A percentile compares a stretch with the other conserved stretches of the same genome.
Conservation (phyloP, 306 rosid genomes). For the Argentina anserina region DNA sequence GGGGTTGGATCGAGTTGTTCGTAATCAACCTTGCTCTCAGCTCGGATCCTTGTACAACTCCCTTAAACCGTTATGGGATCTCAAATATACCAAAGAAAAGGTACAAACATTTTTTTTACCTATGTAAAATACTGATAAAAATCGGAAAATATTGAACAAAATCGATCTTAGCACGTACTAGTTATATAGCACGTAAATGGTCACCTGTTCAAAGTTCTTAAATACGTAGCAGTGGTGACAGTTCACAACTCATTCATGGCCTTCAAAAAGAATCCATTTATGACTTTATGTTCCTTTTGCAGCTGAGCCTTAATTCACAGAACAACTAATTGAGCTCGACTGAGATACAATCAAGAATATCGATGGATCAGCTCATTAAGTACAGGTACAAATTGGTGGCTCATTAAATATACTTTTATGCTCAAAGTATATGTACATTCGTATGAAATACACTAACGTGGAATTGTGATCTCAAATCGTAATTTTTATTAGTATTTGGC, state of each 20-base stretch:
- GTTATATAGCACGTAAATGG: not conserved
- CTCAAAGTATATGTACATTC: not conserved
- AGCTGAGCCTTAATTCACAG: not conserved
- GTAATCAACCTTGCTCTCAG: no score
- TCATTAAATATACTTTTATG: not conserved
- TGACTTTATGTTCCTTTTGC: not conserved
- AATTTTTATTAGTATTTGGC: no score
- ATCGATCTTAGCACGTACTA: not conserved
- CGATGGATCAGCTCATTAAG: not conserved
- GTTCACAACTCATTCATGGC: not conserved
- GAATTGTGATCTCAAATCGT: no score
- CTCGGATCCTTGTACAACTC: no score
- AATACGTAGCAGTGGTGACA: not conserved
- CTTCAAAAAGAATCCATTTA: not conserved
- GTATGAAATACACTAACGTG: no score
- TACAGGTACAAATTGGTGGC: not conserved
- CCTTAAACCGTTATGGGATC: no score
- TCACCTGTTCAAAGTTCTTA: not conserved
- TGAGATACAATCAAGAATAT: not conserved
- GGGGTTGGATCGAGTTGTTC: no score
- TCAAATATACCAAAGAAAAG: no score
- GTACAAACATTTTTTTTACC: no score
- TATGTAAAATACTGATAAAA: not conserved
- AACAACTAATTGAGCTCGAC: not conserved
- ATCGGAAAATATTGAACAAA: not conserved